Conservation (phyloP, 306 rosid genomes). For the Crataegus laevigata region DNA sequence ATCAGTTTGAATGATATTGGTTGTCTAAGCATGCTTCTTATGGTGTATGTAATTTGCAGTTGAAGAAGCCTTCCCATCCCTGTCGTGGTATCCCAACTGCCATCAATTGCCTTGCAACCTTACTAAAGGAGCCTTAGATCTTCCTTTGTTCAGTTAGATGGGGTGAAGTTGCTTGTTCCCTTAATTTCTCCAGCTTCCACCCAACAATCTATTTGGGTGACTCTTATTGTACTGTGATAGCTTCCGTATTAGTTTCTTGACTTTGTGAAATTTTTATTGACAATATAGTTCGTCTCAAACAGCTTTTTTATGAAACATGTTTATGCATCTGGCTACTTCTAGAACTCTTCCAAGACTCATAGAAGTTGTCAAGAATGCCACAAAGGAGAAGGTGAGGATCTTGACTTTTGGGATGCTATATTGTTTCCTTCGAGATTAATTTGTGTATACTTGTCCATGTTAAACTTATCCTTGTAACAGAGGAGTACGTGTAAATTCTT, state of each 20-base stretch:
- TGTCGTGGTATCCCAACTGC: constrained; percentile 71
- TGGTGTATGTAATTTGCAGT: constrained; percentile 34
- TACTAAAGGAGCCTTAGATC: constrained; percentile 90
- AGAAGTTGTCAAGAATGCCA: constrained; percentile 84
- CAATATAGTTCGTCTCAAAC: constrained; percentile 31
- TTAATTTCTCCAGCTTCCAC: constrained; percentile 91
- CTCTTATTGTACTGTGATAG: constrained; percentile 8
- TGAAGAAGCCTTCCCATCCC: constrained; percentile 91
- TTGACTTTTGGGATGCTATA: constrained; percentile 13
- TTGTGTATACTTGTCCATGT: not conserved
- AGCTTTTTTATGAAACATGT: constrained; percentile 95
- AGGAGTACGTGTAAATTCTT: not conserved
- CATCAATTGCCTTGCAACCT: constrained; percentile 69
- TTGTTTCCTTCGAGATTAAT: not conserved
- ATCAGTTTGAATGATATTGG: not conserved
- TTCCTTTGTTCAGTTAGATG: constrained; percentile 81
- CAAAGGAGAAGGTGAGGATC: constrained; percentile 84
- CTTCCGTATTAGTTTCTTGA: not conserved
- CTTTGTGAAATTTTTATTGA: constrained; percentile 3
- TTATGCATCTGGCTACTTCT: constrained; percentile 92
- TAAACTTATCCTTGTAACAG: constrained; percentile 1
- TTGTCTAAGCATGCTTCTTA: not conserved
- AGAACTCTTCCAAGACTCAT: constrained; percentile 81
- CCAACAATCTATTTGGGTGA: constrained; percentile 91
- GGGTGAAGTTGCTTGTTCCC: constrained; percentile 88